Conservation (phyloP, 768 basidiomycete species). For the Russula griseocarnosa region DNA sequence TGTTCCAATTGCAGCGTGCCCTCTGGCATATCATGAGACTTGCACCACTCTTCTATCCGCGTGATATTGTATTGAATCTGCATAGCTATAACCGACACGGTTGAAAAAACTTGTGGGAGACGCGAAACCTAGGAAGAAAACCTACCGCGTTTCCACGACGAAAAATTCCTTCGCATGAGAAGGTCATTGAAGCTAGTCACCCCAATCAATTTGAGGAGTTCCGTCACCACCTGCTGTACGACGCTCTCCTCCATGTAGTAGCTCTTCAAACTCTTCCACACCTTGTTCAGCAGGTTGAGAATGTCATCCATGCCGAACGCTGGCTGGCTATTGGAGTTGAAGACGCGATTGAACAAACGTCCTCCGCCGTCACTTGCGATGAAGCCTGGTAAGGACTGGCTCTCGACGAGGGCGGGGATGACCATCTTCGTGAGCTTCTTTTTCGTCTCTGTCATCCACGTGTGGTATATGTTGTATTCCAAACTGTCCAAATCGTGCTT, state of each 20-base stretch:
- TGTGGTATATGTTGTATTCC: slow-evolving; percentile 99
- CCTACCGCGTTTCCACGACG: slow-evolving; percentile 97
- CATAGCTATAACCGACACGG: slow-evolving; percentile 65
- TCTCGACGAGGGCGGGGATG: slow-evolving; percentile 97
- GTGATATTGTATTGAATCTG: slow-evolving; percentile 99
- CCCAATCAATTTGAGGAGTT: slow-evolving; percentile 91
- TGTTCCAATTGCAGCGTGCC: slow-evolving; percentile 96
- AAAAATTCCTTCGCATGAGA: slow-evolving; percentile 97
- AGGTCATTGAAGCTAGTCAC: slow-evolving; percentile 98
- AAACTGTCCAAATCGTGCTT: slow-evolving; percentile 97
- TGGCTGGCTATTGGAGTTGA: slow-evolving; percentile 80
- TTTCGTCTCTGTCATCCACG: slow-evolving; percentile 99
- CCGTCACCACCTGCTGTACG: slow-evolving; percentile 91
- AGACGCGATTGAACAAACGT: slow-evolving; percentile 87
- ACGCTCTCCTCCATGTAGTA: slow-evolving; percentile 98
- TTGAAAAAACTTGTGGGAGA: slow-evolving; percentile 2
- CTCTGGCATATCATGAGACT: slow-evolving; percentile 99
- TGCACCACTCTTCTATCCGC: slow-evolving; percentile 98
- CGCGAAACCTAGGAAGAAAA: slow-evolving; percentile 16
- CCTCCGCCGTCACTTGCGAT: slow-evolving; percentile 93
- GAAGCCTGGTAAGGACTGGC: slow-evolving; percentile 95
- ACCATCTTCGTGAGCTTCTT: slow-evolving; percentile 96
- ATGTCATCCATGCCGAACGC: slow-evolving; percentile 99
- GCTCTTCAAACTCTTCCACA: slow-evolving; percentile 96
- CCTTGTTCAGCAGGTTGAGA: slow-evolving; percentile 91